phyloP scores from a whole-genome alignment of 208 protist species.

The Acanthamoeba royreba region DNA sequence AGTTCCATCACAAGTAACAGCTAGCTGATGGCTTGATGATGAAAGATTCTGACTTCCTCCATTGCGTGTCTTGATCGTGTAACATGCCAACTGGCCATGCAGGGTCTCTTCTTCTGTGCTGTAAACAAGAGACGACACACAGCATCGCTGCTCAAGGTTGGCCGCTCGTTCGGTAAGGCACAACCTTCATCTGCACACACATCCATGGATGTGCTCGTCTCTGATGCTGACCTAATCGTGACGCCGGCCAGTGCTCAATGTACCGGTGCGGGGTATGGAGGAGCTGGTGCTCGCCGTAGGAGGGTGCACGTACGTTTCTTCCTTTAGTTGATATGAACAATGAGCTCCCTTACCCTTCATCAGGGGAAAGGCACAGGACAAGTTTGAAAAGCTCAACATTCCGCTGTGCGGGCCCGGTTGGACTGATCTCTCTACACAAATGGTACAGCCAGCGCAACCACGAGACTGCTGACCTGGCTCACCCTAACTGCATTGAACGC shows the following conservation, averaged over 20 bases:
- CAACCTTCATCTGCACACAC: not conserved
- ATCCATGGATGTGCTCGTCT: not conserved
- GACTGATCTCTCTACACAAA: not conserved
- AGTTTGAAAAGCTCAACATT: slow-evolving; percentile 37
- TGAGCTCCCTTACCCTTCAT: not conserved
- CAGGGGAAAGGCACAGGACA: slow-evolving; percentile 25
- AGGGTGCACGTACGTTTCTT: not conserved
- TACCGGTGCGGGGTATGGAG: slow-evolving; percentile 31
- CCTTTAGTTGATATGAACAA: not conserved
- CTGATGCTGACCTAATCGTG: not conserved
- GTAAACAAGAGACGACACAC: slow-evolving; percentile 32
- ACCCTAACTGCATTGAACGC: not conserved
- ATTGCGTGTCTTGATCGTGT: not conserved
- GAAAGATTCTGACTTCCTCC: no score
- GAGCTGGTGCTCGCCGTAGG: slow-evolving; percentile 23
- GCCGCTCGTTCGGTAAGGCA: not conserved
- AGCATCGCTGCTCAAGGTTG: not conserved
- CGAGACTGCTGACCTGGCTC: not conserved
- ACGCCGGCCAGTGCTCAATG: not conserved
- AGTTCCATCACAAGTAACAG: no score
- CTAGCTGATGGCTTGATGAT: no score
- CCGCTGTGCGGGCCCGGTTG: not conserved
- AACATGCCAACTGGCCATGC: not conserved
- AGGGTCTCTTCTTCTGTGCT: slow-evolving; percentile 28
- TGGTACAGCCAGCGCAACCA: not conserved